A percentile compares a stretch with the other conserved stretches of the same genome.
These are phyloP conservation scores for Mycena galericulata DNA, from an alignment of 768 basidiomycete species.

Conservation along the genomic window DNA sequence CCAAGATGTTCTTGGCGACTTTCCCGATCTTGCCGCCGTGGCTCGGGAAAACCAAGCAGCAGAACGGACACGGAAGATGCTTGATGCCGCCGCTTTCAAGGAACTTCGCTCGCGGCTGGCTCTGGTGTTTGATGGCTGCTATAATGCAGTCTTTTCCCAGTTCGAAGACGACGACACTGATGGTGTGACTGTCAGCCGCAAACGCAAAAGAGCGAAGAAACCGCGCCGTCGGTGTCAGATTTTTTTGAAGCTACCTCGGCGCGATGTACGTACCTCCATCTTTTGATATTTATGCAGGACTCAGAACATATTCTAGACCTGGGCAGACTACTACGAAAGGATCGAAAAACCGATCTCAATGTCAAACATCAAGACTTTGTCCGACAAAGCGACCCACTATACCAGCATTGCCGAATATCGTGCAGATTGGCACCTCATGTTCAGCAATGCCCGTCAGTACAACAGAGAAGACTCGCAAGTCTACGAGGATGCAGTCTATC, in stretches of 20 bases:
- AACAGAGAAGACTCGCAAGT: slow-evolving; percentile 3
- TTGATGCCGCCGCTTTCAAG: slow-evolving; percentile 9
- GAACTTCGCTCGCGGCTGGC: not conserved
- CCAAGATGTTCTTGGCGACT: not conserved
- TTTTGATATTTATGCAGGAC: too few relatives aligned
- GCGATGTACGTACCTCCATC: not conserved
- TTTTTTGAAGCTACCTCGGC: slow-evolving; percentile 1
- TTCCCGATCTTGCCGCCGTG: slow-evolving; percentile 12
- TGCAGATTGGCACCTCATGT: slow-evolving; percentile 17
- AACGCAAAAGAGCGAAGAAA: not conserved
- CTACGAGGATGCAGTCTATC: slow-evolving; percentile 8
- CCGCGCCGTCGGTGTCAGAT: not conserved
- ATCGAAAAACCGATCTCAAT: not conserved
- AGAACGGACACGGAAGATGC: not conserved
- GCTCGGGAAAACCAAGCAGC: slow-evolving; percentile 1
- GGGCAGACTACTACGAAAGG: not conserved
- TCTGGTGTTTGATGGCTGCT: slow-evolving; percentile 21
- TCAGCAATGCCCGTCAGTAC: slow-evolving; percentile 12
- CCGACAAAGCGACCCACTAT: slow-evolving; percentile 2
- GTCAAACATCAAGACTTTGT: not conserved
- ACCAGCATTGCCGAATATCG: slow-evolving; percentile 7
- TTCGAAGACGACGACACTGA: not conserved
- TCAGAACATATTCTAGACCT: too few relatives aligned
- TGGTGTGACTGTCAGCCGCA: not conserved
- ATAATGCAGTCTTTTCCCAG: not conserved